Conservation (phyloP, 2,329 filamentous ascomycete genomes). For the Aspergillus sp. region DNA sequence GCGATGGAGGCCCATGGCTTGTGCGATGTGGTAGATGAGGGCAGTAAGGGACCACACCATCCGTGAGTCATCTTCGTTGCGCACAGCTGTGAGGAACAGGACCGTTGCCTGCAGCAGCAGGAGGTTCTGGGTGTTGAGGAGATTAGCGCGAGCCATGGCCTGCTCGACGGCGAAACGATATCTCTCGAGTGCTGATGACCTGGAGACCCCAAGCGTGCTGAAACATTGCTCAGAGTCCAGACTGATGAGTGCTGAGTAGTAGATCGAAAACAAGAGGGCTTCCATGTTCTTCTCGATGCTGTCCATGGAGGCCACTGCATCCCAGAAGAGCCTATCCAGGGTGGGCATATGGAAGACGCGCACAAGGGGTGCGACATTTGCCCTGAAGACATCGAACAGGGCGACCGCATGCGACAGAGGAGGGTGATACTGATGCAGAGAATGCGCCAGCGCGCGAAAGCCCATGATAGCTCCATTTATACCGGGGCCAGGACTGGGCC, state of each 20-base stretch:
- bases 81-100: slow-evolving; percentile 54
- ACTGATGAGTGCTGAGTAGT: slow-evolving; percentile 57
- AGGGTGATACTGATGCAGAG: slow-evolving; percentile 55
- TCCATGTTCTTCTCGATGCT: slow-evolving; percentile 53
- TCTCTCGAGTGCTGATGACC: slow-evolving; percentile 45
- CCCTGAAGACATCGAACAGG: slow-evolving; percentile 18
- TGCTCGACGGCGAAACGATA: slow-evolving; percentile 62
- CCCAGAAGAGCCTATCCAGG: slow-evolving; percentile 46
- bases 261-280: slow-evolving; percentile 58
- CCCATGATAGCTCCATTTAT: slow-evolving; percentile 37
- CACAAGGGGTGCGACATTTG: slow-evolving; percentile 52
- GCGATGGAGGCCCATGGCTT: slow-evolving; percentile 32
- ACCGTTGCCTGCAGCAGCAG: slow-evolving; percentile 59
- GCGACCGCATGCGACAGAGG: slow-evolving; percentile 13
- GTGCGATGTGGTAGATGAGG: slow-evolving; percentile 29
- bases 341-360: slow-evolving; percentile 57
- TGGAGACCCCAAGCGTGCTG: slow-evolving; percentile 46
- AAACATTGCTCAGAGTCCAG: slow-evolving; percentile 49
- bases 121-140: slow-evolving; percentile 58
- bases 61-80: slow-evolving; percentile 26
- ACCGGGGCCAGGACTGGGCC: slow-evolving; percentile 56
- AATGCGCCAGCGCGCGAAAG: slow-evolving; percentile 53
- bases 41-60: slow-evolving; percentile 31
- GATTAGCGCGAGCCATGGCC: slow-evolving; percentile 58
- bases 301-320: slow-evolving; percentile 47